Base-by-base conservation (phyloP, 768 basidiomycete species). In the Paxillus involutus region DNA sequence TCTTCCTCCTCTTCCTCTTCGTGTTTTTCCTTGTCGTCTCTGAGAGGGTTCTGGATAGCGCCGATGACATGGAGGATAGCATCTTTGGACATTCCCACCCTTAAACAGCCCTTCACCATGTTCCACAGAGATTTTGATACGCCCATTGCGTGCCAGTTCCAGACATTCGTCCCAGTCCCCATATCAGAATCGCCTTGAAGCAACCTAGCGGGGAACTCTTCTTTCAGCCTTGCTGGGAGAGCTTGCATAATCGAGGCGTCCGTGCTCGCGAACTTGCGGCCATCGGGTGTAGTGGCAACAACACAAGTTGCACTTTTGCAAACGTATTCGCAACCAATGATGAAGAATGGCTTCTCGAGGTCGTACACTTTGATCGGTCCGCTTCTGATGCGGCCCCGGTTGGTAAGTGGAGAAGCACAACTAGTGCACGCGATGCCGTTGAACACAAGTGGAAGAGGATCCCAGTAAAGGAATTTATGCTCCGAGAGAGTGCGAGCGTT, bases 381-480 rank as follows among this genome's bases (percentile, higher is more conserved):
- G 0, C 80, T 80, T 56, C 77, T 80, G 68, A 91, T 91, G 40
- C 86, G 81, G 3, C 90, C 90, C 33, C 80, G 79, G 69, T 91
- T 88, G 33, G 66, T 59, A 37, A 92, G 78, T 1, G 84, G 77
- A 5, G 77, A 63, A 7, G 80, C 70, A 63, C 90, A 92, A 41
- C 63, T 75, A 0, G 89, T 87, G 59, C 90, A 92, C 1, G 82
- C 76, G 42, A 92, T 87, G 4, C 90, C 90, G 55, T 91, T 89
- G 73, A 91, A 89, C 9, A 90, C 83, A 44, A 92, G 81, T 1
- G 89, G 87, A 46, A 85, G 84, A 0, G 90, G 90, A 56, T 92
- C 90, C 90, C 90, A 92, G 60, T 89, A 92, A n/a, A 92, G 73
- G 70, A 92, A 92, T 4, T 81, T 82, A 58, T 91, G 85, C 50